Evolutionary conservation across 805 yeast species (phyloP).

Genomic region (Phaffomyces thermotolerans): DNA sequence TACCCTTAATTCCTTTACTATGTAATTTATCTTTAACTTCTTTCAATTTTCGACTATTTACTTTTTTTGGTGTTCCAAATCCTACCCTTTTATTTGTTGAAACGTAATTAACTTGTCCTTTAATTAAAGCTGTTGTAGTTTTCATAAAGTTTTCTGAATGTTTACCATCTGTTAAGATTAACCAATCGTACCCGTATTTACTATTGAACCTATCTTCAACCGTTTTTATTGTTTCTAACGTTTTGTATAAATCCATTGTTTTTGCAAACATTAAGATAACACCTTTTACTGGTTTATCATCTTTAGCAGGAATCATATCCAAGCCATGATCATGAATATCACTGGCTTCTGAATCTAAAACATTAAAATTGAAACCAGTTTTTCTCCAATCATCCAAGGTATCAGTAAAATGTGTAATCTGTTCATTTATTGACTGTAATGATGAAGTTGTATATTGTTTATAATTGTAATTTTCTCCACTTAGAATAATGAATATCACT

Average conservation of each 20-base stretch:
- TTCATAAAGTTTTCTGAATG: slow-evolving; percentile 47
- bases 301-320: neutral
- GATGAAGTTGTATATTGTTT: neutral
- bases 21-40: slow-evolving; percentile 34
- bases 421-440: neutral
- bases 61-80: slow-evolving; percentile 51
- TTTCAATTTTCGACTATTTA: slow-evolving; percentile 40
- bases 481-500: neutral
- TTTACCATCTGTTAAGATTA: slow-evolving; percentile 59
- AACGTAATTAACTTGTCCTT: slow-evolving; percentile 55
- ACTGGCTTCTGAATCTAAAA: neutral
- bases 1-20: slow-evolving; percentile 33
- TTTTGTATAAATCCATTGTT: slow-evolving; percentile 48
- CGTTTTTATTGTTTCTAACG: slow-evolving; percentile 50
- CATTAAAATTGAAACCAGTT: neutral
- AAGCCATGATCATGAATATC: neutral
- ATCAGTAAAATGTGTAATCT: neutral
- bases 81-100: slow-evolving; percentile 38
- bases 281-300: neutral
- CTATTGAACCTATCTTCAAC: slow-evolving; percentile 62
- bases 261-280: slow-evolving; percentile 62
- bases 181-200: slow-evolving; percentile 63
- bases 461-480: neutral
- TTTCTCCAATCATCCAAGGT: neutral
- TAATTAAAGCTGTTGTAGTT: slow-evolving; percentile 36